Conservation (phyloP, 1,284 basidiomycete genomes). For the Xerocomus nothofagi region DNA sequence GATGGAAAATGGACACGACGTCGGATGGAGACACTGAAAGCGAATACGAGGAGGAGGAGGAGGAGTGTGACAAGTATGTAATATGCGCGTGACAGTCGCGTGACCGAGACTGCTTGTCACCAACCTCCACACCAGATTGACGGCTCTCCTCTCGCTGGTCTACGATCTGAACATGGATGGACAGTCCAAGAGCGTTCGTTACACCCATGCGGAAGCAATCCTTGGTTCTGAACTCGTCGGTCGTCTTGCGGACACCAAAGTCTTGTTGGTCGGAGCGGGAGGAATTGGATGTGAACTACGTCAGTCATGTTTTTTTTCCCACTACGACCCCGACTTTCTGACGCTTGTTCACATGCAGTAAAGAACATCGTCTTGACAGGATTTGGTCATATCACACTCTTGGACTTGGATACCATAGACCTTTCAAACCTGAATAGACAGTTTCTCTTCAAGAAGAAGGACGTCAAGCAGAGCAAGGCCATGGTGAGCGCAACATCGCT, state of each 20-base stretch:
- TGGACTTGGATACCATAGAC: conserved; percentile 99
- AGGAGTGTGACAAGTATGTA: not conserved
- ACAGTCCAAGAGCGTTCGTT: conserved; percentile 26
- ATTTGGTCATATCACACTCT: conserved; percentile 88
- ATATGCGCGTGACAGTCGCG: conserved; percentile 29
- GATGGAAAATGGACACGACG: conserved; percentile 61
- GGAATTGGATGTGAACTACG: conserved; percentile 97
- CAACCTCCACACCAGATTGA: no score
- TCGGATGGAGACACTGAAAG: conserved; percentile 51
- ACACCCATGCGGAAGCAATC: conserved; percentile 64
- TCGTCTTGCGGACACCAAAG: conserved; percentile 62
- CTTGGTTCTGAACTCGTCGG: conserved; percentile 69
- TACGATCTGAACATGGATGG: conserved; percentile 10
- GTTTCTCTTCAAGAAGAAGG: conserved; percentile 96
- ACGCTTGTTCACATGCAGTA: conserved; percentile 49
- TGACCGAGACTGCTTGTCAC: no score
- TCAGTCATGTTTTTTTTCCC: conserved; percentile 47
- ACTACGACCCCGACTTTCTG: not conserved
- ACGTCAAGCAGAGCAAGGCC: conserved; percentile 96
- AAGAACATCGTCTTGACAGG: conserved; percentile 96
- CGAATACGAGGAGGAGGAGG: not conserved
- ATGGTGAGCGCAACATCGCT: conserved; percentile 47
- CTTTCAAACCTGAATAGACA: conserved; percentile 97
- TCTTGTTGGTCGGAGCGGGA: conserved; percentile 93
- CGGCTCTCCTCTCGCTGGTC: not conserved